Conservation (phyloP, 768 basidiomycete species). For the Russula earlei region DNA sequence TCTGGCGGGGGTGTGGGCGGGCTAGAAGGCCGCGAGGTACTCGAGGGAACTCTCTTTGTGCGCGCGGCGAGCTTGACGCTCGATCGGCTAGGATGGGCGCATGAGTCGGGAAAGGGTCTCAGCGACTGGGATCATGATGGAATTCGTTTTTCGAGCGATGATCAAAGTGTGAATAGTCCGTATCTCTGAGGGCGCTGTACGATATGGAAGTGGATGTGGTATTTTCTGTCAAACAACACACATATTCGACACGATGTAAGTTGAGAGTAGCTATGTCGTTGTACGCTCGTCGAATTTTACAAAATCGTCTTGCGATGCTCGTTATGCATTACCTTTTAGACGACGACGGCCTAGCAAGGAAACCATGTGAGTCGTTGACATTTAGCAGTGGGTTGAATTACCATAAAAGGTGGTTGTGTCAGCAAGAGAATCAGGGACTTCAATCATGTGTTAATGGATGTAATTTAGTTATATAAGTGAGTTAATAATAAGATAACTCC, state of each 20-base stretch:
- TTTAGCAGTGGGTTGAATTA: no score
- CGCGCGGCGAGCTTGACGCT: slow-evolving; percentile 45
- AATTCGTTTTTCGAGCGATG: background rate
- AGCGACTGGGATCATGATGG: slow-evolving; percentile 3
- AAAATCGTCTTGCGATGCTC: background rate
- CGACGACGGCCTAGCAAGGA: no score
- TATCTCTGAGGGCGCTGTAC: background rate
- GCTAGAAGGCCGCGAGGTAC: slow-evolving; percentile 40
- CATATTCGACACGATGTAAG: background rate
- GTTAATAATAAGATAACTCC: no score
- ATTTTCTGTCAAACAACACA: background rate
- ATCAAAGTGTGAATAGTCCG: background rate
- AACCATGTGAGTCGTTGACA: no score
- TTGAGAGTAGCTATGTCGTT: background rate
- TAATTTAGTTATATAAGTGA: no score
- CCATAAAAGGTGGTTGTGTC: no score
- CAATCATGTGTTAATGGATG: no score
- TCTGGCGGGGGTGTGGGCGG: slow-evolving; percentile 18
- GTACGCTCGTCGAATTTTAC: background rate
- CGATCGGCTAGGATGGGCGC: slow-evolving; percentile 22
- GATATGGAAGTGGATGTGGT: background rate
- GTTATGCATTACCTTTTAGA: no score
- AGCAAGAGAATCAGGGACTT: no score
- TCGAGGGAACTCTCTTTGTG: slow-evolving; percentile 59
- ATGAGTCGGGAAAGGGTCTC: slow-evolving; percentile 10